These are phyloP conservation scores for Rhynchospora tenuis DNA, from an alignment of 176 grass and related monocot species.

Conservation along the genomic window DNA sequence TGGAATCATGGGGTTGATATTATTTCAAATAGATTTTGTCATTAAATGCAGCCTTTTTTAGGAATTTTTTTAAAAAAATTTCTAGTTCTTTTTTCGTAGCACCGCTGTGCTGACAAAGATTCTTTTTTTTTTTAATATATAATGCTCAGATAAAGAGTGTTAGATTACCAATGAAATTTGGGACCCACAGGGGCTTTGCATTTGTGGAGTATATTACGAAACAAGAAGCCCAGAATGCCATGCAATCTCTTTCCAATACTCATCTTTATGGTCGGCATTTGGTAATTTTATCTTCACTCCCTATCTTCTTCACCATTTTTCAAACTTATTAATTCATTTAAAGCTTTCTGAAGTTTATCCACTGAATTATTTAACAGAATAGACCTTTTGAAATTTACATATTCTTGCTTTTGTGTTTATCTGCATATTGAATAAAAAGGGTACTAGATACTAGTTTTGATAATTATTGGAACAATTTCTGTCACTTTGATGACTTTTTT, in stretches of 20 bases:
- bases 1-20: neutral
- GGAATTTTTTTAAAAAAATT: neutral
- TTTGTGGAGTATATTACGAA: conserved; percentile 85
- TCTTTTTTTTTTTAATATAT: neutral
- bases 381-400: neutral
- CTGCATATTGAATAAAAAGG: neutral
- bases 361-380: neutral
- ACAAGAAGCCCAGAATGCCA: conserved; percentile 80
- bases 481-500: neutral
- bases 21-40: neutral
- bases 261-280: conserved; percentile 87
- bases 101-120: neutral
- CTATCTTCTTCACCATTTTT: neutral
- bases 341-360: neutral
- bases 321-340: neutral
- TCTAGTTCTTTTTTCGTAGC: neutral
- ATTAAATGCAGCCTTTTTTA: neutral
- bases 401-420: neutral
- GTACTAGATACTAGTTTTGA: neutral
- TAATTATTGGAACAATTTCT: neutral
- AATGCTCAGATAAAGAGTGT: conserved; percentile 68
- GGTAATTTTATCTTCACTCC: conserved; percentile 36
- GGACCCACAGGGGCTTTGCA: conserved; percentile 81
- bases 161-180: conserved; percentile 89
- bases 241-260: conserved; percentile 72